Conservation (phyloP, 345 rosid species). For the Citrus hindsii region DNA sequence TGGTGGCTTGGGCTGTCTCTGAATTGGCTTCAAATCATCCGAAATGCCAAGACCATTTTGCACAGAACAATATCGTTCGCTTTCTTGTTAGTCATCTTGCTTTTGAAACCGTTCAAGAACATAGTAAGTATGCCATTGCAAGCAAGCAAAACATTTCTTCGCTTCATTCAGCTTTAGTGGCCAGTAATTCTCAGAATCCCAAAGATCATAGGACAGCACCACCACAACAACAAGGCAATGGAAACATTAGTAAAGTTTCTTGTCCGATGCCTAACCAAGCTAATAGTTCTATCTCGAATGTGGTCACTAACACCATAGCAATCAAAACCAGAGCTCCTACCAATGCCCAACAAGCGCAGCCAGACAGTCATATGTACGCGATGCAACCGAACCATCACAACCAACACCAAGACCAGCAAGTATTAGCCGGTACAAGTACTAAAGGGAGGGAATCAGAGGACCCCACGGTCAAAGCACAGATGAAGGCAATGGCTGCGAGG, state of each 20-base stretch:
- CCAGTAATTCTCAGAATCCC: constrained; percentile 25
- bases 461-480: constrained; percentile 53
- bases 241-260: constrained; percentile 16
- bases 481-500: constrained; percentile 81
- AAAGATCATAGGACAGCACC: neutral
- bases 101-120: constrained; percentile 83
- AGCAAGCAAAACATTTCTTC: constrained; percentile 45
- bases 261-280: constrained; percentile 47
- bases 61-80: constrained; percentile 65
- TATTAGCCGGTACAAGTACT: constrained; percentile 49
- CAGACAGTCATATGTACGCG: neutral
- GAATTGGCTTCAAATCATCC: constrained; percentile 63
- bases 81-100: constrained; percentile 82
- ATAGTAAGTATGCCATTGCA: constrained; percentile 53
- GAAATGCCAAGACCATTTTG: constrained; percentile 69
- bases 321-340: constrained; percentile 20
- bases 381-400: constrained; percentile 5
- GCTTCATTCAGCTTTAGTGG: constrained; percentile 48
- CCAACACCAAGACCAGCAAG: constrained; percentile 30
- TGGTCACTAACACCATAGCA: constrained; percentile 40
- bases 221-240: constrained; percentile 14
- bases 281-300: constrained; percentile 44
- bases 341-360: constrained; percentile 14
- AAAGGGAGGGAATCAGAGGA: constrained; percentile 62
- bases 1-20: constrained; percentile 74